Conservation (phyloP, 148 eudicot species). For the Spergularia bocconei region DNA sequence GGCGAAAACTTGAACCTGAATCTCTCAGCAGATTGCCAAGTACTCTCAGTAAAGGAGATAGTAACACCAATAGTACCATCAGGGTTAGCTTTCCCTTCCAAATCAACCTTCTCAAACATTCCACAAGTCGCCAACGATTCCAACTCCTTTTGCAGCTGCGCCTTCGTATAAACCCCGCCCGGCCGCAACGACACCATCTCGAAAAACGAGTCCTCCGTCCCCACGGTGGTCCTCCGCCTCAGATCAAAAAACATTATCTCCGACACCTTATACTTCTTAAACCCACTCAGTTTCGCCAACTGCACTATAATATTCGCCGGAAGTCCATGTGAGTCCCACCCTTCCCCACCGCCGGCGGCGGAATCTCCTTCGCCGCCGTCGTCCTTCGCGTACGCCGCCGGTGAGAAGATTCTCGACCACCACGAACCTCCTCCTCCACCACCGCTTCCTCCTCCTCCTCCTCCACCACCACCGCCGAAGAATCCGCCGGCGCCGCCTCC, state of each 20-base stretch:
- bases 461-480: constrained; percentile 35
- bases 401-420: constrained; percentile 49
- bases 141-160: constrained; percentile 82
- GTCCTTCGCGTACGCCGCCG: constrained; percentile 52
- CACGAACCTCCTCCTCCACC: constrained; percentile 43
- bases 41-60: constrained; percentile 64
- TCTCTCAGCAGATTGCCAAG: constrained; percentile 67
- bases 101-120: constrained; percentile 83
- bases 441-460: constrained; percentile 38
- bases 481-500: constrained; percentile 18
- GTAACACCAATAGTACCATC: constrained; percentile 66
- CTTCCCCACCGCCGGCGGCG: constrained; percentile 4
- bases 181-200: constrained; percentile 81
- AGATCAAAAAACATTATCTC: constrained; percentile 60
- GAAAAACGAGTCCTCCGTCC: constrained; percentile 75
- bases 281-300: constrained; percentile 68
- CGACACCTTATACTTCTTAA: constrained; percentile 71
- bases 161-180: constrained; percentile 68
- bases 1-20: constrained; percentile 19
- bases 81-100: constrained; percentile 75
- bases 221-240: constrained; percentile 38
- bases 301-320: constrained; percentile 69
- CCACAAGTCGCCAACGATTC: constrained; percentile 75
- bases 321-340: constrained; percentile 78
- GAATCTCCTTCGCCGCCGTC: constrained; percentile 39